phyloP scores from a whole-genome alignment of 169 alveolate species.

The Plasmodium cynomolgi region DNA sequence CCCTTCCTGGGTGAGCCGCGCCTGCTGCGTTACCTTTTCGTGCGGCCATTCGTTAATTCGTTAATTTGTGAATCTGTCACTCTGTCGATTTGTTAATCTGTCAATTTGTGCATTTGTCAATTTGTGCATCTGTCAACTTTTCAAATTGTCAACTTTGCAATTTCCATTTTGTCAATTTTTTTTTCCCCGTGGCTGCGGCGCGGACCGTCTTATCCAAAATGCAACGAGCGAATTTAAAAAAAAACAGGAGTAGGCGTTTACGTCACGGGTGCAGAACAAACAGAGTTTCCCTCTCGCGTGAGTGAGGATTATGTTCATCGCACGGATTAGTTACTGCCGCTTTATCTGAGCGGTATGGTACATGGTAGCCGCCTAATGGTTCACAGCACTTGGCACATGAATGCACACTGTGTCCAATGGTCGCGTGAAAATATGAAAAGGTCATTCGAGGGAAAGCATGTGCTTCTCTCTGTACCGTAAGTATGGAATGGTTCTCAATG shows the following conservation, averaged over 20 bases:
- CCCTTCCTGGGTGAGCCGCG: too few relatives aligned
- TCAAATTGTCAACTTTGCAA: not conserved
- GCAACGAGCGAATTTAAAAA: not conserved
- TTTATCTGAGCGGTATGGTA: not conserved
- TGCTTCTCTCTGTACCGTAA: not conserved
- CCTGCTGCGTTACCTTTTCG: not conserved
- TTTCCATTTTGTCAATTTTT: not conserved
- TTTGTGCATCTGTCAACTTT: not conserved
- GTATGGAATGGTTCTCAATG: not conserved
- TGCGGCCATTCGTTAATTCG: not conserved
- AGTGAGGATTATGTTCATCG: not conserved
- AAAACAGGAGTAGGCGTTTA: not conserved
- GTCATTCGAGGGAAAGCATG: not conserved
- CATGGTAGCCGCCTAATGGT: not conserved
- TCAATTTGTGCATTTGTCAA: not conserved
- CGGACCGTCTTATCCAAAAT: not conserved
- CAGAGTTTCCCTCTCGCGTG: not conserved
- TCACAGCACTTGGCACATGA: not conserved
- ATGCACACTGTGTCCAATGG: not conserved
- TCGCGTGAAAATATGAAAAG: not conserved
- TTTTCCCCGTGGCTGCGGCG: not conserved
- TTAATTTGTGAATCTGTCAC: not conserved
- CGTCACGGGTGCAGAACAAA: not conserved
- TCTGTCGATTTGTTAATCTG: not conserved
- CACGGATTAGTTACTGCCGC: not conserved